Evolutionary conservation across 306 rosid genomes (phyloP).

Genomic region (Inga laurina): DNA sequence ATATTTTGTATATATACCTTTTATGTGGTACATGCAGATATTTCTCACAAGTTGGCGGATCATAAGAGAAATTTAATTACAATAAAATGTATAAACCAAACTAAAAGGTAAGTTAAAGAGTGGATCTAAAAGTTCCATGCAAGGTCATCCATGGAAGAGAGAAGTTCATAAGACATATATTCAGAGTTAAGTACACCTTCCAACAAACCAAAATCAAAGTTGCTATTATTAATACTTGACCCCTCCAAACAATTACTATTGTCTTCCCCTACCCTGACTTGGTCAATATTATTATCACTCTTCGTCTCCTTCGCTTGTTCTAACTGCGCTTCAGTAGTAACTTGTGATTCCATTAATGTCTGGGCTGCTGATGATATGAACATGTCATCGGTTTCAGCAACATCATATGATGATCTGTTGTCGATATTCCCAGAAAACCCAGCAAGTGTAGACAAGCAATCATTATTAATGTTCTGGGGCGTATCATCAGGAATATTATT

Average conservation of each 20-base stretch:
- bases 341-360: slow-evolving; percentile 22
- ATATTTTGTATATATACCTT: background rate
- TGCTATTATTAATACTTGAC: background rate
- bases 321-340: background rate
- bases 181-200: slow-evolving; percentile 60
- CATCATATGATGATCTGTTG: background rate
- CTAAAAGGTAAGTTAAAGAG: background rate
- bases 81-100: background rate
- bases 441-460: slow-evolving; percentile 9
- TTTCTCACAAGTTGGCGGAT: background rate
- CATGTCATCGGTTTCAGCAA: slow-evolving; percentile 24
- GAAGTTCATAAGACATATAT: slow-evolving; percentile 44
- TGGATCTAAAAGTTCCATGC: slow-evolving; percentile 60
- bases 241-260: background rate
- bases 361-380: slow-evolving; percentile 4
- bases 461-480: background rate
- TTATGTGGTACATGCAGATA: background rate
- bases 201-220: slow-evolving; percentile 62
- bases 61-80: background rate
- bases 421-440: slow-evolving; percentile 12
- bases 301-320: slow-evolving; percentile 29
- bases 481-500: slow-evolving; percentile 1
- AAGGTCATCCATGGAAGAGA: slow-evolving; percentile 53
- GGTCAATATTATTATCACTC: background rate
- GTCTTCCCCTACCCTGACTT: slow-evolving; percentile 17